phyloP scores from a whole-genome alignment of 2,329 filamentous ascomycete species.

The Aspergillus hiratsukae region DNA sequence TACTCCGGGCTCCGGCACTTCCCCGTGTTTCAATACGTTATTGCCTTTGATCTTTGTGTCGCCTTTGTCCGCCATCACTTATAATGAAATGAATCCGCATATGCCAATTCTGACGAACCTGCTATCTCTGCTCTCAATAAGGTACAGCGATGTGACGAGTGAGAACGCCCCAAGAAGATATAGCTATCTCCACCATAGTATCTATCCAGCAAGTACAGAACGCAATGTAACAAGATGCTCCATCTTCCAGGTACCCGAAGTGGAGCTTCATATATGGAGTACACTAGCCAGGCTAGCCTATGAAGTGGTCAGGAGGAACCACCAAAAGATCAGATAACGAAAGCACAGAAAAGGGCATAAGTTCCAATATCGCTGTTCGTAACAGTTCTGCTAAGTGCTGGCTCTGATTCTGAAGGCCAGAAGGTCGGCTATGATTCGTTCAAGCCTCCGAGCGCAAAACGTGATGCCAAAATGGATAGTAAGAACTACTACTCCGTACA shows the following conservation, averaged over 20 bases:
- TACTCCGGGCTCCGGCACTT: conserved; percentile 37
- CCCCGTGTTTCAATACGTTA: conserved; percentile 30
- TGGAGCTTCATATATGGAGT: background rate
- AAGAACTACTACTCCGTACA: background rate
- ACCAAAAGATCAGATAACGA: conserved; percentile 22
- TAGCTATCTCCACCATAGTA: background rate
- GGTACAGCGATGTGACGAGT: background rate
- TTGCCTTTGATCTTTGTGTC: conserved; percentile 13
- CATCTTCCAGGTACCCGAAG: background rate
- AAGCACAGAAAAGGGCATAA: background rate
- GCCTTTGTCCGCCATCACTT: conserved; percentile 7
- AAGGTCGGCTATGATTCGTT: conserved; percentile 10
- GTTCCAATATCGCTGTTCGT: background rate
- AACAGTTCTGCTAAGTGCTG: conserved; percentile 2
- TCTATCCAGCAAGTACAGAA: background rate
- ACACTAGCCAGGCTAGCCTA: background rate
- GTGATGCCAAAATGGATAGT: background rate
- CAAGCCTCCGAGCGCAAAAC: background rate
- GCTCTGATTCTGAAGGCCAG: background rate
- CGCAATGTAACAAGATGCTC: background rate
- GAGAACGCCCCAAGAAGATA: background rate
- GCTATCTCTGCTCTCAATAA: background rate
- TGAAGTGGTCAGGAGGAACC: conserved; percentile 5
- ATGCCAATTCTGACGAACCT: conserved; percentile 11
- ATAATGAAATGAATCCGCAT: background rate